phyloP scores from a whole-genome alignment of 352 stramenopile genomes.

The Aphanomyces invadans region DNA sequence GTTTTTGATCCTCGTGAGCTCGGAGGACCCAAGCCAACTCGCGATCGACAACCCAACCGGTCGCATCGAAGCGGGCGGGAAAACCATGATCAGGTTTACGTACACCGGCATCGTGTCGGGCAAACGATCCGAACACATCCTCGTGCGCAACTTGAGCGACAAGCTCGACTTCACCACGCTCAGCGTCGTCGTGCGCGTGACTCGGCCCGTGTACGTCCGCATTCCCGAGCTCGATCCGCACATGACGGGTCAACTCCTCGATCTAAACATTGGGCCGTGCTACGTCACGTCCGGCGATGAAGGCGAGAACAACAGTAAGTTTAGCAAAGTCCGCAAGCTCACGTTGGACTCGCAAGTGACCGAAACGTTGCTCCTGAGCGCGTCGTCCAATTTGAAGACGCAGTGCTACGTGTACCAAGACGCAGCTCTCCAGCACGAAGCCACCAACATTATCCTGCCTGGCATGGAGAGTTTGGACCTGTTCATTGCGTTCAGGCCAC shows the following conservation, averaged over 20 bases:
- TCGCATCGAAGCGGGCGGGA: conserved; percentile 46
- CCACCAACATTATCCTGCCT: conserved; percentile 58
- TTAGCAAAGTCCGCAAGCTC: conserved; percentile 83
- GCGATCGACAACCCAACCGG: conserved; percentile 68
- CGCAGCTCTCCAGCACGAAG: conserved; percentile 53
- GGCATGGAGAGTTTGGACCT: conserved; percentile 62
- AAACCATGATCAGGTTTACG: conserved; percentile 48
- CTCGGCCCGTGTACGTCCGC: conserved; percentile 72
- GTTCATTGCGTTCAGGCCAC: conserved; percentile 71
- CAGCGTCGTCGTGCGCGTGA: conserved; percentile 56
- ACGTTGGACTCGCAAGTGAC: conserved; percentile 74
- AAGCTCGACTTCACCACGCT: conserved; percentile 64
- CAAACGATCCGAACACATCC: conserved; percentile 68
- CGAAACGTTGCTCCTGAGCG: conserved; percentile 61
- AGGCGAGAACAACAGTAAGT: conserved; percentile 70
- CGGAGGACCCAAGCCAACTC: conserved; percentile 40
- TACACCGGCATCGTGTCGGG: conserved; percentile 58
- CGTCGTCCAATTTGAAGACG: conserved; percentile 82
- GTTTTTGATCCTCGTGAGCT: conserved; percentile 58
- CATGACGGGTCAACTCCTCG: conserved; percentile 58
- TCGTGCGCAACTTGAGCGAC: conserved; percentile 76
- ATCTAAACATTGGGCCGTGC: conserved; percentile 69
- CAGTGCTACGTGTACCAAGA: conserved; percentile 87
- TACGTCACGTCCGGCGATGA: conserved; percentile 83
- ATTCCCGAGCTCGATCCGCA: conserved; percentile 75